Conservation (phyloP, 2,329 filamentous ascomycete species). For the Curvularia eragrostidis region DNA sequence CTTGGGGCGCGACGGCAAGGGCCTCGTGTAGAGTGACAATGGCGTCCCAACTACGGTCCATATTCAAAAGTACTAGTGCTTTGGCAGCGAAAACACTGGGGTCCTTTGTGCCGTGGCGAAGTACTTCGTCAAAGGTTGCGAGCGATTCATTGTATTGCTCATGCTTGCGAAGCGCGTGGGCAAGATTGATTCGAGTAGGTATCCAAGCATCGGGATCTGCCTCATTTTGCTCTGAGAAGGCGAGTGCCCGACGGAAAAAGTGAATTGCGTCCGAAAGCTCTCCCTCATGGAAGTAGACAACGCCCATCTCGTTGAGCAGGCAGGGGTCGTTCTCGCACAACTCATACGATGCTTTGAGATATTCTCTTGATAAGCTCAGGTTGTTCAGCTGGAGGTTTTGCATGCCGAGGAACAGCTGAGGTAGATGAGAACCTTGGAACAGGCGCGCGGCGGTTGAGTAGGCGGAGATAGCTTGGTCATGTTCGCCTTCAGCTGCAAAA, state of each 20-base stretch:
- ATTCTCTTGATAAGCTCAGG: conserved; percentile 90
- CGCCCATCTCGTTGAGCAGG: conserved; percentile 92
- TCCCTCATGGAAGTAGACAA: conserved; percentile 94
- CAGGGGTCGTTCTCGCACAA: conserved; percentile 86
- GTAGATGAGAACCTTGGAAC: conserved; percentile 96
- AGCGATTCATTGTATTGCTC: conserved; percentile 74
- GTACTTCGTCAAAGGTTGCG: conserved; percentile 82
- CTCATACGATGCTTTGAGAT: conserved; percentile 85
- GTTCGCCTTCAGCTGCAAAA: conserved; percentile 95
- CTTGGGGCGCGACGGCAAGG: conserved; percentile 77
- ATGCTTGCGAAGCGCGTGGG: conserved; percentile 80
- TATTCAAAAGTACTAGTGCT: conserved; percentile 81
- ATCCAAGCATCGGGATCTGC: conserved; percentile 84
- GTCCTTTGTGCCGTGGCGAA: conserved; percentile 81
- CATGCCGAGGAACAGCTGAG: conserved; percentile 96
- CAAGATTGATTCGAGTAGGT: conserved; percentile 85
- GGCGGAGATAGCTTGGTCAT: conserved; percentile 96
- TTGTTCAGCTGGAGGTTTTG: conserved; percentile 97
- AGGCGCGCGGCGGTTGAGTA: conserved; percentile 94
- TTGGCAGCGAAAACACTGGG: conserved; percentile 80
- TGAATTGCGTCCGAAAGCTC: conserved; percentile 75
- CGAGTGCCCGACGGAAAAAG: conserved; percentile 79
- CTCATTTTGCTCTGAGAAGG: conserved; percentile 79
- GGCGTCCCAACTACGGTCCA: conserved; percentile 76
- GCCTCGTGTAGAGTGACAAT: conserved; percentile 85